phyloP scores from a whole-genome alignment of 805 yeast species.

The Suhomyces canberraensis region DNA sequence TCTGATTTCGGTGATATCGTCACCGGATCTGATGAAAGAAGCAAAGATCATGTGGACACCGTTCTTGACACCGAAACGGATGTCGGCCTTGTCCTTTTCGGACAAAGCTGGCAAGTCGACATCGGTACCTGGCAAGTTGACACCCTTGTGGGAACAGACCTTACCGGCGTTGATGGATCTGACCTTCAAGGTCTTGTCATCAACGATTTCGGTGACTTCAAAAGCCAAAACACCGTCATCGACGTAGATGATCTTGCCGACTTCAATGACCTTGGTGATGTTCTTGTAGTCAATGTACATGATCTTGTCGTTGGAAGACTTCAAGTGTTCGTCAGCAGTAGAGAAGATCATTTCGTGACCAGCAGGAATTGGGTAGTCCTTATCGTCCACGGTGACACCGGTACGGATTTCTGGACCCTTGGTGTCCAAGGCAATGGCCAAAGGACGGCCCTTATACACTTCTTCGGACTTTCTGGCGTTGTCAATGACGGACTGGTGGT shows the following conservation, averaged over 20 bases:
- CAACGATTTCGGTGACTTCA: constrained; percentile 81
- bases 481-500: constrained; percentile 96
- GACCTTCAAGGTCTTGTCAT: constrained; percentile 79
- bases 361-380: constrained; percentile 79
- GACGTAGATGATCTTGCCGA: constrained; percentile 87
- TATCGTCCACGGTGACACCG: constrained; percentile 80
- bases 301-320: constrained; percentile 67
- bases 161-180: constrained; percentile 90
- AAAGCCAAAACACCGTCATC: constrained; percentile 98
- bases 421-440: constrained; percentile 97
- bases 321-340: constrained; percentile 79
- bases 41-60: constrained; percentile 98
- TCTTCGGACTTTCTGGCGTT: constrained; percentile 93
- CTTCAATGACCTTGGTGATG: constrained; percentile 88
- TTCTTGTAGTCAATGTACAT: constrained; percentile 94
- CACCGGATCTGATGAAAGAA: constrained; percentile 93
- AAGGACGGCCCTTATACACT: constrained; percentile 89
- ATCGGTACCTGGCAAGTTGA: constrained; percentile 97
- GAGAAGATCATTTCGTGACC: constrained; percentile 91
- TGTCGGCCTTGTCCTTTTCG: constrained; percentile 92
- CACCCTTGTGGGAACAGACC: constrained; percentile 98
- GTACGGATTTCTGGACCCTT: constrained; percentile 99
- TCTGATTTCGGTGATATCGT: constrained; percentile 88
- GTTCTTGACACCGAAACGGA: constrained; percentile 94
- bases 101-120: constrained; percentile 97